These are phyloP conservation scores for Blastomyces emzantsi DNA, from an alignment of 2,329 filamentous ascomycete species.

Conservation along the genomic window DNA sequence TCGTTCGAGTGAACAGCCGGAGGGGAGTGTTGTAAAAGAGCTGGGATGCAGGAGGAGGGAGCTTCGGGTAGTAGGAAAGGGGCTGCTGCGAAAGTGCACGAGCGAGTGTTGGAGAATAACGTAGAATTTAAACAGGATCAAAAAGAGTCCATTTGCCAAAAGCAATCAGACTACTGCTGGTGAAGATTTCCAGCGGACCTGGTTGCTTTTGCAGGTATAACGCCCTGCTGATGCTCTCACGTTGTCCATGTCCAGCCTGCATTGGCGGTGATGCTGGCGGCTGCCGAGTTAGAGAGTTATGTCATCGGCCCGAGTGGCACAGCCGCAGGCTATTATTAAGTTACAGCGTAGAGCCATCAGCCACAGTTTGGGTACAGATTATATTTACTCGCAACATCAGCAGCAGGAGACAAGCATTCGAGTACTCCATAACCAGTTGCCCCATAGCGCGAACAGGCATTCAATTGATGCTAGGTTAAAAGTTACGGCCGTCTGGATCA, in stretches of 20 bases:
- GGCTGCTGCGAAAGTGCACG: background rate
- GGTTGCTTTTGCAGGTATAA: background rate
- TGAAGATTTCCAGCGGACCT: background rate
- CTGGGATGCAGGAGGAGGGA: background rate
- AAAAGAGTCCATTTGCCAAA: background rate
- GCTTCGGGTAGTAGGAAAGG: background rate
- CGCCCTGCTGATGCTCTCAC: constrained; percentile 4
- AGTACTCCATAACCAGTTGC: background rate
- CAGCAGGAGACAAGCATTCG: background rate
- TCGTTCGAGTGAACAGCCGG: background rate
- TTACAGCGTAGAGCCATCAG: background rate
- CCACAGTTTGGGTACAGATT: background rate
- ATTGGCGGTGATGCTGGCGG: background rate
- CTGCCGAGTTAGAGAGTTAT: background rate
- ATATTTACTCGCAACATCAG: background rate
- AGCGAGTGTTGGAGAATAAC: background rate
- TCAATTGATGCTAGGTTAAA: background rate
- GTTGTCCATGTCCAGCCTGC: background rate
- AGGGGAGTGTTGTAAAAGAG: background rate
- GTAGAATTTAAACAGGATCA: background rate
- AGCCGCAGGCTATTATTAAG: background rate
- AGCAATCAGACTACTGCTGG: background rate
- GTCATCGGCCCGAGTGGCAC: background rate
- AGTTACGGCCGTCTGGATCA: background rate
- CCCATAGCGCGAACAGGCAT: background rate